These are phyloP conservation scores for Hanseniaspora lachancei DNA, from an alignment of 805 yeast species.

Conservation along the genomic window DNA sequence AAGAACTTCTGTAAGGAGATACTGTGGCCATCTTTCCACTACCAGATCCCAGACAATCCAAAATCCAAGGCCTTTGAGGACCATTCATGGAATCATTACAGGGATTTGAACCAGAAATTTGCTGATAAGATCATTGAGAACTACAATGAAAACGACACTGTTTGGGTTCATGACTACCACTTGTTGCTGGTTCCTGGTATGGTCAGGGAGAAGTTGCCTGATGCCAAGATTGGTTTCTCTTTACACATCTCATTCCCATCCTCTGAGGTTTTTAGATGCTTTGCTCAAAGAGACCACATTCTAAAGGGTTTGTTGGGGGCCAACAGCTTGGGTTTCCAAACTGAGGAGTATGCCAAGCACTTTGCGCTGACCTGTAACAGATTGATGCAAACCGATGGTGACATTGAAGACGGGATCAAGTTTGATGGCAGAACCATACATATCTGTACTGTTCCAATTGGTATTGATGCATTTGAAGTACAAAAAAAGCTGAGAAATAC, in stretches of 20 bases:
- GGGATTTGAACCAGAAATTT: constrained; percentile 56
- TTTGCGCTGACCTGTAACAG: constrained; percentile 83
- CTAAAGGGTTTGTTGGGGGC: constrained; percentile 81
- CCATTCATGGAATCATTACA: constrained; percentile 83
- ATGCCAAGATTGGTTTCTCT: constrained; percentile 82
- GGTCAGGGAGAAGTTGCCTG: constrained; percentile 62
- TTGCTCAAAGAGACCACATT: constrained; percentile 71
- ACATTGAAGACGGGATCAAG: constrained; percentile 42
- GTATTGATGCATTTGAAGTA: constrained; percentile 58
- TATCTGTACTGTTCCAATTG: constrained; percentile 56
- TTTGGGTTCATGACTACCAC: constrained; percentile 95
- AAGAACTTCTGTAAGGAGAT: constrained; percentile 85
- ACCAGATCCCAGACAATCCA: constrained; percentile 91
- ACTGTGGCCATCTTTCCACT: constrained; percentile 88
- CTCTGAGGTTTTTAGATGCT: constrained; percentile 84
- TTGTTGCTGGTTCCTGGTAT: constrained; percentile 71
- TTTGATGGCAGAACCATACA: constrained; percentile 45
- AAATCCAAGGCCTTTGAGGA: constrained; percentile 90
- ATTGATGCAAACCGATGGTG: constrained; percentile 70
- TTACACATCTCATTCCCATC: constrained; percentile 92
- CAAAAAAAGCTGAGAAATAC: constrained; percentile 31
- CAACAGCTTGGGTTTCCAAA: constrained; percentile 77
- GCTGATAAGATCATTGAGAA: constrained; percentile 61
- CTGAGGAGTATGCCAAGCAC: constrained; percentile 85
- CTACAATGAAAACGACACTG: constrained; percentile 61